These are phyloP conservation scores for Starmerella riodocensis DNA, from an alignment of 805 yeast genomes.

Conservation along the genomic window DNA sequence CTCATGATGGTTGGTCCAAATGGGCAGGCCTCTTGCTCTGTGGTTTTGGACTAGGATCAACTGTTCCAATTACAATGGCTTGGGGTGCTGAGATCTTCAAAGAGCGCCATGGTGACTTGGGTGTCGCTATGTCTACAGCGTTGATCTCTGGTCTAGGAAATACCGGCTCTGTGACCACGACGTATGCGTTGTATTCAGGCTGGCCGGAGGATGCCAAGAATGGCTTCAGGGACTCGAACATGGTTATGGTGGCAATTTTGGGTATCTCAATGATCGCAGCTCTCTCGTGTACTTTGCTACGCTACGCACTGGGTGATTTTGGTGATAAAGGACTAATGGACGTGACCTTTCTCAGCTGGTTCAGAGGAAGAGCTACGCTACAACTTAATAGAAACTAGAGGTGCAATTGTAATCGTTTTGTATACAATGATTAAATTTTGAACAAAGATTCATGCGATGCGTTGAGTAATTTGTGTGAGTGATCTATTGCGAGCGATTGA, in stretches of 20 bases:
- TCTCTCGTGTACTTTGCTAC: constrained; percentile 25
- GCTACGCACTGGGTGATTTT: constrained; percentile 29
- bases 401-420: too few species aligned
- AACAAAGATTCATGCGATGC: too few species aligned
- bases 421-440: too few species aligned
- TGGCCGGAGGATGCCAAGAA: constrained; percentile 68
- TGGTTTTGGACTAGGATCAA: constrained; percentile 82
- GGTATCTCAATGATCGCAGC: constrained; percentile 57
- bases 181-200: constrained; percentile 74
- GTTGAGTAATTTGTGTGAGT: too few species aligned
- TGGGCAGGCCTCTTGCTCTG: constrained; percentile 71
- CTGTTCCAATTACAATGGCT: constrained; percentile 80
- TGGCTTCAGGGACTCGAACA: constrained; percentile 55
- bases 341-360: constrained; percentile 18
- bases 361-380: constrained; percentile 5
- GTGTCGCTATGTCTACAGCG: constrained; percentile 72
- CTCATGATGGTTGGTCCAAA: constrained; percentile 57
- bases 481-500: too few species aligned
- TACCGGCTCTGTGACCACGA: constrained; percentile 71
- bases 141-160: constrained; percentile 77
- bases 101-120: constrained; percentile 64
- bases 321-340: constrained; percentile 15
- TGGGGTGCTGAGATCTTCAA: constrained; percentile 67
- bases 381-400: too few species aligned
- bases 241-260: constrained; percentile 68